Evolutionary conservation across 2,329 filamentous ascomycete species (phyloP), one percentile per base, ranked within the genome.

Genomic region (Pseudodiploospora longispora): DNA sequence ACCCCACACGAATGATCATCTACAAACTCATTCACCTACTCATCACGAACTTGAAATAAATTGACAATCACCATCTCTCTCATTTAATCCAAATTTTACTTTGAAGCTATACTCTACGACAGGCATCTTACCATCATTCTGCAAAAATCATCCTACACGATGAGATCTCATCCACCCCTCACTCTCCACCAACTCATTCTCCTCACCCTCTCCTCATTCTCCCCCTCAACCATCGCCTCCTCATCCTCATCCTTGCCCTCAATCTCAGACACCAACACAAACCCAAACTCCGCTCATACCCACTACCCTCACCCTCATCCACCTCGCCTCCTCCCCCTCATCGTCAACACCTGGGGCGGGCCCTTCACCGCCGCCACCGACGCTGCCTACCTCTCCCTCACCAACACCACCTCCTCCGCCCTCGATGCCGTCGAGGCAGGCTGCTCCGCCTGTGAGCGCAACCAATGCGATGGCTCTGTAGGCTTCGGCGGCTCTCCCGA

Each of bases 291-390:
- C 32, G 51, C 19, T 10, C 47, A 2, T 33, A 41, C 6, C 38
- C 44, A 6, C 32, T 53, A 7, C 50, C 28, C 28, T 1, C 19
- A 27, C 7, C 37, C 2, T 37, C 45, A 1, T 36, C 30, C n/a
- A 4, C 43, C 27, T 38, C 46, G 19, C 27, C 12, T 42, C 4
- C 56, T 74, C 5, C 74, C 74, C 3, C 61, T 77, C 50, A 66
- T 73, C 9, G 67, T 78, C 50, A 77, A 76, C 56, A 78, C 74
- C 6, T 78, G 74, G 74, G 68, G 68, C 36, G 74, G 72, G 0
- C 59, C 69, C 27, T 77, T 77, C 52, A 71, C 66, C 3, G 65
- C 63, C 2, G 73, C 74, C 27, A 77, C 74, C 1, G 68, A 76
- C 55, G 69, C 70, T 5, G 73, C 74, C 3, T 76, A 69, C 50